Evolutionary conservation across 2,329 filamentous ascomycete genomes (phyloP), one percentile per base, ranked within the genome.

Genomic region (Anisogramma anomala): DNA sequence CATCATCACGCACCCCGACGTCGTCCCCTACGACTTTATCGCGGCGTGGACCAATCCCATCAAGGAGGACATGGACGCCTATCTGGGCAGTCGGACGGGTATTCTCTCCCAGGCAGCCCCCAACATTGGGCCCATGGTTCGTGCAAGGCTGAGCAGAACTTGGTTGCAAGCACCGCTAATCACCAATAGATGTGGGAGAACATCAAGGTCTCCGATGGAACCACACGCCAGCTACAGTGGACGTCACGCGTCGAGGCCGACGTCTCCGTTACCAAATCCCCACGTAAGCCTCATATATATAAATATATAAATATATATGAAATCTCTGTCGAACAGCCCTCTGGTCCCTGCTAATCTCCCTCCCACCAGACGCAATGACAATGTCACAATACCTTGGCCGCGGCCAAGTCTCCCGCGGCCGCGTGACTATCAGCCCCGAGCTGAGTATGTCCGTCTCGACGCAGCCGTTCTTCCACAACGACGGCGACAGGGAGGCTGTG

Each of bases 11-110:
- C 65, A 69, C 41, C 63, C 65, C 6, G 53, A 62, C 30, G 64
- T 67, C 3, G 56, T 59, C 7, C 74, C 74, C 57, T 83, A 83
- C 52, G 72, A 82, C 61, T 82, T 79, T 52, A 79, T 78, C 53
- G 64, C 61, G 41, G 77, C 78, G 2, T 83, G 67, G 48, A 57
- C 70, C 50, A 59, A 58, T 34, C 69, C 69, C 2, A 67, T 63
- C 45, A 49, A 47, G 3, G 54, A 58, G 2, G 71, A 74, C 52
- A 57, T 57, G 41, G 48, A 54, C 18, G 47, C 53, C 26, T 74
- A 74, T 43, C 58, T 73, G 18, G 62, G 55, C 60, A 56, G 61
- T 42, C 68, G 74, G 41, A 68, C 66, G 20, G 77, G 77, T 19
- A 75, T 80, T 32, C 65, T 82, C 11, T 67, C 77, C 1, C 74